phyloP scores from a whole-genome alignment of 2,329 filamentous ascomycete genomes.

The Fusarium tjaetaba region DNA sequence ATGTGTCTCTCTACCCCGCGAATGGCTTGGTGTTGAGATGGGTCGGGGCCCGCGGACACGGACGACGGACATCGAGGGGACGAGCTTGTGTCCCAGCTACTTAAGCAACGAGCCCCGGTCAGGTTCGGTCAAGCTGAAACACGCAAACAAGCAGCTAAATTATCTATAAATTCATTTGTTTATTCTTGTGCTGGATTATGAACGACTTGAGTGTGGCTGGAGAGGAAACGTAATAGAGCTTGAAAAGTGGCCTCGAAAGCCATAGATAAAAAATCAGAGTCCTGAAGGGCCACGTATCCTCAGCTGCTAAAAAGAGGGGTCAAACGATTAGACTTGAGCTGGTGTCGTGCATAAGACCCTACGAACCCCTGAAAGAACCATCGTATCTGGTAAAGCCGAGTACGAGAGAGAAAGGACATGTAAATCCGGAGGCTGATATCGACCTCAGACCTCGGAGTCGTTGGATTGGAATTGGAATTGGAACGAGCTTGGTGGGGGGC shows the following conservation, averaged over 20 bases:
- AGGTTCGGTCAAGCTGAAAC: not conserved
- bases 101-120: not conserved
- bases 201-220: not conserved
- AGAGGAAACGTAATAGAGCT: slow-evolving; percentile 1
- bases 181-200: not conserved
- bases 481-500: slow-evolving; percentile 25
- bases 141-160: not conserved
- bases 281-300: slow-evolving; percentile 33
- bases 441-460: not conserved
- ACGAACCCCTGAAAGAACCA: slow-evolving; percentile 1
- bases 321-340: not conserved
- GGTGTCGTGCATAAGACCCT: slow-evolving; percentile 25
- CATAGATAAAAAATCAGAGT: not conserved
- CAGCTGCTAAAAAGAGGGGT: slow-evolving; percentile 13
- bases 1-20: not conserved
- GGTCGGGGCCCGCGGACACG: not conserved
- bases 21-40: not conserved
- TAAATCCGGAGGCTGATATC: not conserved
- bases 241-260: slow-evolving; percentile 8
- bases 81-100: not conserved
- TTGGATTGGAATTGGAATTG: slow-evolving; percentile 2
- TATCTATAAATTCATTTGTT: not conserved
- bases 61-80: not conserved
- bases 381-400: slow-evolving; percentile 15
- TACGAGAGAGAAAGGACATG: slow-evolving; percentile 8